Base-by-base conservation (phyloP, 768 basidiomycete species). In the Rubroboletus pulcherrimus region DNA sequence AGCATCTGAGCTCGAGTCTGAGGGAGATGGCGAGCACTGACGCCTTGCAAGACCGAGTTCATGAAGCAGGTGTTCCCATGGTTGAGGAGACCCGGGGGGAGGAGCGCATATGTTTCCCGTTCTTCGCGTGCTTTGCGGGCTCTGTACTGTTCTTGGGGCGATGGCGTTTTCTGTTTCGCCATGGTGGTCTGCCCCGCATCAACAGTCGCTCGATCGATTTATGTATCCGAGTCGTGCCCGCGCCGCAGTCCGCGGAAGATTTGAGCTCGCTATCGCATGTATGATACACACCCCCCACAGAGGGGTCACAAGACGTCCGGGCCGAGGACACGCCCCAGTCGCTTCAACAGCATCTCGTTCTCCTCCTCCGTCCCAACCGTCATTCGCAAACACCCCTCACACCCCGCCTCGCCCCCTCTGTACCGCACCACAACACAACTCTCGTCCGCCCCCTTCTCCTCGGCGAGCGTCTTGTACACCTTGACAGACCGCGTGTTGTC, bases 61-160 rank as follows among this genome's bases (percentile, higher is more conserved):
- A 95, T 91, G 73, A 94, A 98, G 73, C 94, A 98, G 0, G 93
- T 96, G 69, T 91, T 91, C 41, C 88, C 87, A 73, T 91, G 87
- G 67, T 92, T 92, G 43, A 83, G 65, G 24, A 92, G 76, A 7
- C 89, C 89, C 4, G 89, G 87, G 0, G 89, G 89, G 10, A 90
- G 74, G 40, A 79, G 75, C 0, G 85, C 84, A 7, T 73, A 70
- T 64, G 71, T 75, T 66, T 87, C 87, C 48, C 75, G 73, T 62
- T 89, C 87, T 67, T 89, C 86, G 63, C 79, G 76, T 50, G 77
- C 76, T 62, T 77, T 83, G 50, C 81, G 73, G 24, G 80, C 82
- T 59, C 73, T 73, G 72, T 85, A 83, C 41, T 83, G 56, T 61
- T 89, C 87, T 68, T 87, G 86, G 1, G 85, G 79, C 5, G 84